Conservation (phyloP, 495 filamentous ascomycete genomes). For the Oidiodendron maius region DNA sequence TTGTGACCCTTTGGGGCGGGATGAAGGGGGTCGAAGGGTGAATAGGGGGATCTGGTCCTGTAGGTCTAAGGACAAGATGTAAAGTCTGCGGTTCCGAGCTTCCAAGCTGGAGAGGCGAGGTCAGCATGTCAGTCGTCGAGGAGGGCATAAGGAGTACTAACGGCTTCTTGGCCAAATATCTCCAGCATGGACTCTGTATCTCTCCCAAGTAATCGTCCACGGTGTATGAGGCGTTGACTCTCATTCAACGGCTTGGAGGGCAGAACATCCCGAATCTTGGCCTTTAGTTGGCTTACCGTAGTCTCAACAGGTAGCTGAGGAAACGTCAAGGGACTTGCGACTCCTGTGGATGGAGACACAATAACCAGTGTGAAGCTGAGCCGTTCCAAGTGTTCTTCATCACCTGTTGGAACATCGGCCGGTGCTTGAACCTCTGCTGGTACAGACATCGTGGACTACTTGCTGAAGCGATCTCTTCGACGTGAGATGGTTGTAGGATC, state of each 20-base stretch:
- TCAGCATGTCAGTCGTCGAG: neutral
- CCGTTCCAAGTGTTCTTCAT: conserved; percentile 14
- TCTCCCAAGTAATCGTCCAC: conserved; percentile 51
- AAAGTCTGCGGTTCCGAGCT: conserved; percentile 42
- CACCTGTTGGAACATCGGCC: conserved; percentile 10
- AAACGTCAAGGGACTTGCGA: conserved; percentile 49
- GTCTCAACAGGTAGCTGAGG: conserved; percentile 43
- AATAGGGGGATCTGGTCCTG: conserved; percentile 11
- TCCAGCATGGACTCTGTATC: conserved; percentile 49
- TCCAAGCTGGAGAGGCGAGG: conserved; percentile 36
- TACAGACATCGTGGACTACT: conserved; percentile 13
- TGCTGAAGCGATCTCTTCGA: too few species aligned
- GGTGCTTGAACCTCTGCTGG: neutral
- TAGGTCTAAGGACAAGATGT: conserved; percentile 57
- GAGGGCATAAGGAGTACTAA: conserved; percentile 27
- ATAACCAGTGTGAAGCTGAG: conserved; percentile 51
- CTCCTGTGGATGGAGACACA: conserved; percentile 55
- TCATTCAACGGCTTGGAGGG: conserved; percentile 45
- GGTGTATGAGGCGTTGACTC: conserved; percentile 60
- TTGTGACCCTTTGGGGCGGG: neutral
- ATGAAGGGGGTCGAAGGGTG: neutral
- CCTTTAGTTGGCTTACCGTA: conserved; percentile 56
- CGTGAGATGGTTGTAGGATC: too few species aligned
- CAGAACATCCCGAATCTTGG: conserved; percentile 50
- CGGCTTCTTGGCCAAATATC: conserved; percentile 50